Conservation (phyloP, 164 flowering plant genomes). For the Berberis thunbergii region DNA sequence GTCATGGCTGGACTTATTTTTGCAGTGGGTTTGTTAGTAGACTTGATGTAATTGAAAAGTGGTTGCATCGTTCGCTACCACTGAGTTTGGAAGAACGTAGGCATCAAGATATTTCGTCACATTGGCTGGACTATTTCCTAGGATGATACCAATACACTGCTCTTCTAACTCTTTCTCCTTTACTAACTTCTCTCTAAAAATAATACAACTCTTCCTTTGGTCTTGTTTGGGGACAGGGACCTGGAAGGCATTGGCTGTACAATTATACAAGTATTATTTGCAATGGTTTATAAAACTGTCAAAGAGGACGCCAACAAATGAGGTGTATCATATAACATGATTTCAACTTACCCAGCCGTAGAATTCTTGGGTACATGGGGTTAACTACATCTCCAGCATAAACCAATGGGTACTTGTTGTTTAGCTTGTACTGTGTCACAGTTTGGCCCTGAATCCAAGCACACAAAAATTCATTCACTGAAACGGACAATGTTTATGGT, state of each 20-base stretch:
- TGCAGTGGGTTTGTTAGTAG: conserved; percentile 46
- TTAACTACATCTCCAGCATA: conserved; percentile 49
- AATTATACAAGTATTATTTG: background rate
- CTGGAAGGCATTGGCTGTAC: conserved; percentile 63
- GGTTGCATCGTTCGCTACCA: conserved; percentile 25
- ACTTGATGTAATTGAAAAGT: conserved; percentile 45
- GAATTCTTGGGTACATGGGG: conserved; percentile 26
- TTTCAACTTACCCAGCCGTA: conserved; percentile 26
- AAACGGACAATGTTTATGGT: too few species aligned
- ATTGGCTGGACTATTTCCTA: conserved; percentile 37
- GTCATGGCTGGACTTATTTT: conserved; percentile 37
- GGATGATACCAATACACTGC: conserved; percentile 56
- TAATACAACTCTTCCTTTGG: conserved; percentile 64
- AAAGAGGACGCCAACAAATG: too few species aligned
- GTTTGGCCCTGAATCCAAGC: conserved; percentile 45
- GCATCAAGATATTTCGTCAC: conserved; percentile 43
- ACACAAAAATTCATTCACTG: background rate
- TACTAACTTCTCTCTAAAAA: conserved; percentile 64
- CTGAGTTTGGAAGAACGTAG: conserved; percentile 60
- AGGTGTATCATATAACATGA: too few species aligned
- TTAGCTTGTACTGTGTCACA: conserved; percentile 40
- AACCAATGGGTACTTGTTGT: conserved; percentile 42
- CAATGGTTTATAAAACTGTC: too few species aligned
- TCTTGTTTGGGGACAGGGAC: conserved; percentile 42
- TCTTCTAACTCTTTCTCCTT: conserved; percentile 67